A percentile compares a stretch with the other conserved stretches of the same genome.
Evolutionary conservation across 2,329 filamentous ascomycete genomes (phyloP).

Genomic region (Cordyceps farinosa): DNA sequence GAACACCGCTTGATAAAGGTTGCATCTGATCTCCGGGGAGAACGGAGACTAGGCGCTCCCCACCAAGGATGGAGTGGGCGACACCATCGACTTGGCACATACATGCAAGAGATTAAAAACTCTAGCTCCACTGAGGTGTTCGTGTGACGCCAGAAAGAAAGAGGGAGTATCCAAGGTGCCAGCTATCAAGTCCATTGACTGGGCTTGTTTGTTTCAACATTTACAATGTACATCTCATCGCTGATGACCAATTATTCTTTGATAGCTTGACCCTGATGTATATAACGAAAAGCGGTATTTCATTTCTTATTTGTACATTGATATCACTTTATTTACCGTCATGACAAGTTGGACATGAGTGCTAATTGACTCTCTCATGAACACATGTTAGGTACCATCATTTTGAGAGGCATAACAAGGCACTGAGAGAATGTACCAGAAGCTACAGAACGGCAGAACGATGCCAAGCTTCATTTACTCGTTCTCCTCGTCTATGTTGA

Average conservation of each 20-base stretch:
- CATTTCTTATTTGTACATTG: not conserved
- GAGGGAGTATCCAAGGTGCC: not conserved
- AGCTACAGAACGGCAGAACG: no score
- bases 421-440: no score
- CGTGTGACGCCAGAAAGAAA: not conserved
- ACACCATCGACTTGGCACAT: not conserved
- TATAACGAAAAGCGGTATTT: not conserved
- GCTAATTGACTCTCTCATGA: no score
- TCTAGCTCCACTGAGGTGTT: not conserved
- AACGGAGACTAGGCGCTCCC: not conserved
- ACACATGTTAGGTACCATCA: no score
- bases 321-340: no score
- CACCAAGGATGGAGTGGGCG: not conserved
- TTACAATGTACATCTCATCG: not conserved
- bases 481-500: no score
- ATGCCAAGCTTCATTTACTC: no score
- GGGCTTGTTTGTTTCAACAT: not conserved
- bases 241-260: no score
- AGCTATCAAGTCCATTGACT: not conserved
- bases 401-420: no score
- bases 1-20: slow-evolving; percentile 1
- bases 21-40: slow-evolving; percentile 1
- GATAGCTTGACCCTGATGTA: not conserved
- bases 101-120: not conserved
- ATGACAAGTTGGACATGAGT: no score